Conservation (phyloP, 1,284 basidiomycete genomes). For the Trametes sp. region DNA sequence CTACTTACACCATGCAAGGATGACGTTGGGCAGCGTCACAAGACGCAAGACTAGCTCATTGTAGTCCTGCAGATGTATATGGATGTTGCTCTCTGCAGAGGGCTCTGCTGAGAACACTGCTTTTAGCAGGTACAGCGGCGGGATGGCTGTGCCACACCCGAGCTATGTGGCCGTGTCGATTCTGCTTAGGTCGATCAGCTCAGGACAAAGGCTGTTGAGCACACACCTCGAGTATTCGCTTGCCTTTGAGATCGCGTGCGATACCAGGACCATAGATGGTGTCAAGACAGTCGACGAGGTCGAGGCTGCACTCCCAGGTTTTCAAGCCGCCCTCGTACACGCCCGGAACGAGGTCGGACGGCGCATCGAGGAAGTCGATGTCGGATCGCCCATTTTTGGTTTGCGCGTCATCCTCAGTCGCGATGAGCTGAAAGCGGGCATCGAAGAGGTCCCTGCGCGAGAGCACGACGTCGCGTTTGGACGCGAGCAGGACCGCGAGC, state of each 20-base stretch:
- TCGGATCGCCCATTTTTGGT: slow-evolving; percentile 39
- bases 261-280: slow-evolving; percentile 39
- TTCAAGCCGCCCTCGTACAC: slow-evolving; percentile 97
- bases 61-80: slow-evolving; percentile 94
- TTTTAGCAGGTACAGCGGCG: slow-evolving; percentile 77
- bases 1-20: slow-evolving; percentile 88
- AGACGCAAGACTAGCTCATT: slow-evolving; percentile 86
- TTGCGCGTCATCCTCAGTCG: slow-evolving; percentile 45
- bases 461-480: slow-evolving; percentile 51
- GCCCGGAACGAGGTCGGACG: slow-evolving; percentile 91
- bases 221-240: slow-evolving; percentile 70
- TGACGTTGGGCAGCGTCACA: slow-evolving; percentile 88
- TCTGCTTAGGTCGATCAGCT: not conserved
- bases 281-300: slow-evolving; percentile 74
- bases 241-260: slow-evolving; percentile 46
- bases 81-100: slow-evolving; percentile 45
- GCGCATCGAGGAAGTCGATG: slow-evolving; percentile 51
- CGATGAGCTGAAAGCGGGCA: slow-evolving; percentile 90
- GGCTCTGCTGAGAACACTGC: slow-evolving; percentile 58
- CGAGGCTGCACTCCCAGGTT: slow-evolving; percentile 97
- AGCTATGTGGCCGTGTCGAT: slow-evolving; percentile 54
- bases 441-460: slow-evolving; percentile 91
- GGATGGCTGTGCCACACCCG: slow-evolving; percentile 93
- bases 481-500: slow-evolving; percentile 50
- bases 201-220: no score